Base-by-base conservation (phyloP, 139 green algal genomes). In the Diplosphaera chodatii region DNA sequence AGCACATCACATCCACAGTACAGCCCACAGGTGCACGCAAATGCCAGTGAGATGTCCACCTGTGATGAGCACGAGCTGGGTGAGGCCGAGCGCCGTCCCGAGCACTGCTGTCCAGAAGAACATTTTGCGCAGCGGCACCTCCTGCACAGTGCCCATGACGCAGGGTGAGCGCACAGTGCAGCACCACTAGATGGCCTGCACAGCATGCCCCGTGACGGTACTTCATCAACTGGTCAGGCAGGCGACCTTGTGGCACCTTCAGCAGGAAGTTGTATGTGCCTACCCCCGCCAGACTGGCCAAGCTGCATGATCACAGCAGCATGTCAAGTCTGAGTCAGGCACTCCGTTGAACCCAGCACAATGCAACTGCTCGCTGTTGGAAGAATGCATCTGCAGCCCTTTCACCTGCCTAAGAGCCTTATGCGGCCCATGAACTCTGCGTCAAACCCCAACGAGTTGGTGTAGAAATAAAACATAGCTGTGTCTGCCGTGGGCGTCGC, bases 391-490 rank as follows among this genome's bases (percentile, higher is more conserved):
- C 71, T 76, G 27, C 28, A 67, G 25, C 77, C n/a, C n/a, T 32
- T 98, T 82, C 3, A 3, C 8, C 76, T 78, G 15, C 85, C 88
- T 32, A 89, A 87, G 33, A 99, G 83, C n/a, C 84, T 81, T 27
- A 99, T 91, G 4, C 86, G 75, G 1, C 95, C 95, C 29, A 99
- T 82, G 72, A 98, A 98, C 72, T 95, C 89, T 1, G 89, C 78
- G 0, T 74, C 81, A 70, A 96, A 95, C 21, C 78, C 77, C 32
- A 96, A 80, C 70, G 87, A 21, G 66, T 94, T 91, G 37, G 89
- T 96, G 65, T 90, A 67, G 70, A 93, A 95, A 77, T 83, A 96
- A 41, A 95, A 89, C 83, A 96, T 87, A 1, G 89, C 90, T 1
- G 82, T 86, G 41, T 90, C 87, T 10, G 83, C 77, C 15, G 73